Base-by-base conservation (phyloP, 768 basidiomycete genomes). In the Rickenella mellea region DNA sequence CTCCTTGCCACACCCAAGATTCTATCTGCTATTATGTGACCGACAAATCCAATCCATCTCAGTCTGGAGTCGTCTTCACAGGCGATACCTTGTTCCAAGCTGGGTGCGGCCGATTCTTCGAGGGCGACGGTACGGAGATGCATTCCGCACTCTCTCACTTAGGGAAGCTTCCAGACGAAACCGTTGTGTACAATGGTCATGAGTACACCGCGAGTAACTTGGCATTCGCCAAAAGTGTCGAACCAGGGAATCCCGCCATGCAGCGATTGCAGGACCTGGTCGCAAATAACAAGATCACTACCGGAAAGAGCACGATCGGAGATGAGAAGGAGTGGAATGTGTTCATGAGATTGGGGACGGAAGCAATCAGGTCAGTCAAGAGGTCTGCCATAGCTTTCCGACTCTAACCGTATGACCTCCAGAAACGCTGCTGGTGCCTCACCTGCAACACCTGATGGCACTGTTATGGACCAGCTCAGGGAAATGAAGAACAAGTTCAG, bases 261-360 rank as follows among this genome's bases (percentile, higher is more conserved):
- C 61, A 58, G 22, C 70, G 75, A 22, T 73, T 96, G 24, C 65
- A 64, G 6, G 64, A 72, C 32, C 65, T 89, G 15, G 72, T 75
- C 19, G 56, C 71, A 39, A 65, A 68, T 35, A 80, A 89, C 53
- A 55, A 69, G 42, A 60, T 76, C 33, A 90, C 84, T 4, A 77
- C 83, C 4, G 91, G 93, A 29, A 64, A 82, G 56, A 83, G 85
- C 10, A 96, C 91, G 0, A 92, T 98, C 39, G 85, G 75, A 0
- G 86, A 98, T 50, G 94, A 98, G 67, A 92, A 91, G 64, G 68
- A 78, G 48, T 93, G 88, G 87, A 98, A 98, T 61, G 80, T 90
- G 6, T 97, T 97, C 61, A 91, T 96, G 89, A 74, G 91, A 14
- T 63, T 91, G 9, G 62, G 70, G 4, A 76, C 66, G 47, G 66